Evolutionary conservation across 768 basidiomycete species (phyloP).

Genomic region (Trametes gibbosa): DNA sequence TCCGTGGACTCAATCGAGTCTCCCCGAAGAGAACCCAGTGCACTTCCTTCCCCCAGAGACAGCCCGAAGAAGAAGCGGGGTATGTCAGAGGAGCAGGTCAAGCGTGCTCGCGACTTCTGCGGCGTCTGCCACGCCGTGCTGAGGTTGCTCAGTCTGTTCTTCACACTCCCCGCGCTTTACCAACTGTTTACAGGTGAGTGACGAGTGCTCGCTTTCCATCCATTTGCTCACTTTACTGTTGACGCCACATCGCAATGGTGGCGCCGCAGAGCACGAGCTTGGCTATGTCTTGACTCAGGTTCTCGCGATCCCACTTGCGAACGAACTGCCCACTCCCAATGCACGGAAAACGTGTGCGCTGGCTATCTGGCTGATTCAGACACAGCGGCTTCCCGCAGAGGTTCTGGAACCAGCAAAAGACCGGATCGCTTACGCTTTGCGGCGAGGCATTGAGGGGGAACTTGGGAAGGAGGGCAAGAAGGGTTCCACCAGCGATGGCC

Average conservation of each 20-base stretch:
- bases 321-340: conserved; percentile 73
- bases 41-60: conserved; percentile 64
- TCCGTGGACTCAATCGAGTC: conserved; percentile 1
- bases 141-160: conserved; percentile 57
- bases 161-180: conserved; percentile 58
- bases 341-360: conserved; percentile 83
- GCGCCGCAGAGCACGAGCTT: conserved; percentile 52
- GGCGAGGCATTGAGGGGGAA: conserved; percentile 78
- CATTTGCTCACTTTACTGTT: conserved; percentile 2
- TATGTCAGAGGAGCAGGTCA: conserved; percentile 74
- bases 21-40: conserved; percentile 9
- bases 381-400: conserved; percentile 60
- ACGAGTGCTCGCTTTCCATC: neutral
- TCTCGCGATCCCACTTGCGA: conserved; percentile 69
- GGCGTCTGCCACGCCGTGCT: conserved; percentile 70
- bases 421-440: conserved; percentile 67
- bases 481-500: conserved; percentile 72
- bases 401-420: conserved; percentile 62
- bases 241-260: neutral
- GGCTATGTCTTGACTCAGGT: conserved; percentile 57
- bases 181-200: conserved; percentile 59
- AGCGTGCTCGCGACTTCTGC: conserved; percentile 76
- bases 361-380: conserved; percentile 71
- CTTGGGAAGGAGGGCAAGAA: conserved; percentile 90
- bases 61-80: conserved; percentile 70